Base-by-base conservation (phyloP, 2,329 filamentous ascomycete species). In the Aspergillus awamori region DNA sequence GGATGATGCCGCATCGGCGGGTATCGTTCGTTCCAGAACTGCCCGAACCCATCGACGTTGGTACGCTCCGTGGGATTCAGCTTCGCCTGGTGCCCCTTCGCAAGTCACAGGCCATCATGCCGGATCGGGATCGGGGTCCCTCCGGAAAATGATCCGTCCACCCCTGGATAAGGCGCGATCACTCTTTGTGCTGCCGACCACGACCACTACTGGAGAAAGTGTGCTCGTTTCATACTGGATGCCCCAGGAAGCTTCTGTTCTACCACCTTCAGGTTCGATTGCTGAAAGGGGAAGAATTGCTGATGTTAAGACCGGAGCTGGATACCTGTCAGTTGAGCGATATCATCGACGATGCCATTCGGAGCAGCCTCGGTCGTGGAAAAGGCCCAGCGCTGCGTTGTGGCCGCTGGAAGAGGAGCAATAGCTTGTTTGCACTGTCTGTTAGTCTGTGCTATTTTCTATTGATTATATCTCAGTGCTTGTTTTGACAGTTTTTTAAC, bases 341-440 rank as follows among this genome's bases (percentile, higher is more conserved):
- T 67, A 70, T 5, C 74, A 77, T 67, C 67, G 73, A 17, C 69
- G 75, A 54, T 74, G 73, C 57, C 76, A 77, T 64, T 77, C 76
- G 11, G 74, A 77, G 56, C 72, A 76, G 58, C 76, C 75, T 24
- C 69, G 74, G 41, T 65, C 74, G 26, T 77, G 76, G 76, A 73
- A 70, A 41, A 67, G 70, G 43, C 76, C 75, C 4, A 76, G 74
- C 57, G 69, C 71, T 47, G 67, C 67, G 45, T 58, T 77, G 57
- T 77, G 75, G 74, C 72, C 75, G 28, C 63, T 77, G 30, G 49
- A 65, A 54, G 76, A 77, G 63, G 73, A 76, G 1, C 33, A 36
- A 51, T 68, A 59, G 65, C 57, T 5, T 53, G 20, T 17, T 7
- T 15, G 13, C 8, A 28, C 8, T 43, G 2, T 43, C 24, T 17